Percentiles rank a stretch among this genome's conserved stretches.
Conservation (phyloP, 2,329 filamentous ascomycete species). For the Alternaria sp. region DNA sequence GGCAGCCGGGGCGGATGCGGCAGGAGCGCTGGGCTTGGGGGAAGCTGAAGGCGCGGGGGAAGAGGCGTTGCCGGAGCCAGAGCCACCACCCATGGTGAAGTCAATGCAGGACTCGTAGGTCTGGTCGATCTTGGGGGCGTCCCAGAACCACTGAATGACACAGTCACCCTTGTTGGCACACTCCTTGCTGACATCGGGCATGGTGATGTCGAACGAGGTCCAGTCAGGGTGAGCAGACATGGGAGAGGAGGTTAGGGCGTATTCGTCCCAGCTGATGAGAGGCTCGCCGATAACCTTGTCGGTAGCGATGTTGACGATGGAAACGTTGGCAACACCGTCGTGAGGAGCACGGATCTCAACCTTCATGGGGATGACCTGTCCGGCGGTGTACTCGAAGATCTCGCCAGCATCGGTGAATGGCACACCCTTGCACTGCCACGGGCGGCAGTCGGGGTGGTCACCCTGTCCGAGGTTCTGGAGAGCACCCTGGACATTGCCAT, state of each 20-base stretch:
- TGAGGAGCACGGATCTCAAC: conserved; percentile 61
- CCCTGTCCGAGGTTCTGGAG: conserved; percentile 53
- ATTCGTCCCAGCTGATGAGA: conserved; percentile 62
- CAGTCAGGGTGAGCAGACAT: conserved; percentile 52
- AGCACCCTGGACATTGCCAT: conserved; percentile 64
- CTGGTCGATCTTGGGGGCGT: conserved; percentile 62
- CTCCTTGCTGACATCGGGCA: conserved; percentile 58
- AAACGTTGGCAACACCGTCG: conserved; percentile 64
- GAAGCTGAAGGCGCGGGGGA: conserved; percentile 14
- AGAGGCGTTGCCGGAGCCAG: conserved; percentile 21
- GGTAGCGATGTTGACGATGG: conserved; percentile 61
- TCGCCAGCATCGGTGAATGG: conserved; percentile 62
- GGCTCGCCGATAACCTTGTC: conserved; percentile 61
- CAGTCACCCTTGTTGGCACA: conserved; percentile 59
- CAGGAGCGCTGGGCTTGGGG: conserved; percentile 14
- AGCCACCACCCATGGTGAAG: conserved; percentile 56
- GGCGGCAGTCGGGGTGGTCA: conserved; percentile 59
- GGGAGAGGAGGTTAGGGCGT: conserved; percentile 57
- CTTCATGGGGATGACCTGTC: conserved; percentile 54
- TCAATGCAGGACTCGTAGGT: conserved; percentile 70
- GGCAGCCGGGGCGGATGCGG: conserved; percentile 9
- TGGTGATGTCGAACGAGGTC: conserved; percentile 60
- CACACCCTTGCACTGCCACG: conserved; percentile 66
- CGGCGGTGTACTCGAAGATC: conserved; percentile 59
- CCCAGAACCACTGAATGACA: conserved; percentile 69